phyloP scores from a whole-genome alignment of 2,329 filamentous ascomycete genomes.

The Sarocladiaceae sp. region DNA sequence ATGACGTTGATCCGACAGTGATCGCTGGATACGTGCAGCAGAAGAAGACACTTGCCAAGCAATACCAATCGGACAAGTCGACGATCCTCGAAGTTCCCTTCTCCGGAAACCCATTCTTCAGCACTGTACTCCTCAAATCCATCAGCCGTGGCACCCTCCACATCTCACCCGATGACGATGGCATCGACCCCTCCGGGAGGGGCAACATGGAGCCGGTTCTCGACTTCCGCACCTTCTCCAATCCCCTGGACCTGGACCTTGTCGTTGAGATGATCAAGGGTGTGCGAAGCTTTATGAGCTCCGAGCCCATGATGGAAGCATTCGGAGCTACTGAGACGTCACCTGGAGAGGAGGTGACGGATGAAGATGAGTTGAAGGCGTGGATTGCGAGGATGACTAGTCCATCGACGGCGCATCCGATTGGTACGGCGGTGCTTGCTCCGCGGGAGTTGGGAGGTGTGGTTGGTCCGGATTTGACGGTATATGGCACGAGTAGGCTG shows the following conservation, averaged over 20 bases:
- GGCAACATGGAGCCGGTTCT: constrained; percentile 45
- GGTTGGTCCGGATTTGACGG: constrained; percentile 23
- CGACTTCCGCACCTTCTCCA: constrained; percentile 34
- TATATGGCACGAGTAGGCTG: constrained; percentile 34
- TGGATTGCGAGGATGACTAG: constrained; percentile 11
- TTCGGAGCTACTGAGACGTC: constrained; percentile 30
- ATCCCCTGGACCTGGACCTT: constrained; percentile 48
- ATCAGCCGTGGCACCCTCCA: constrained; percentile 52
- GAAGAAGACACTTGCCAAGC: constrained; percentile 14
- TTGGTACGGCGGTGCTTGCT: constrained; percentile 12
- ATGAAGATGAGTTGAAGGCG: constrained; percentile 19
- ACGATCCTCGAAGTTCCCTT: constrained; percentile 20
- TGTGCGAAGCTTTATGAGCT: constrained; percentile 25
- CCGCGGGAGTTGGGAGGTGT: constrained; percentile 14
- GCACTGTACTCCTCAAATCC: constrained; percentile 26
- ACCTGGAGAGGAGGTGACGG: constrained; percentile 28
- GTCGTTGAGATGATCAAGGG: constrained; percentile 35
- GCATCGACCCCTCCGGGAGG: constrained; percentile 14
- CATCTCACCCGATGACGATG: constrained; percentile 35
- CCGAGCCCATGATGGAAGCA: constrained; percentile 26
- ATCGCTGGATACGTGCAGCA: constrained; percentile 17
- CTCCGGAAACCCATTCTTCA: constrained; percentile 12
- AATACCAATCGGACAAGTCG: constrained; percentile 15
- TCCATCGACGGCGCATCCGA: constrained; percentile 13
- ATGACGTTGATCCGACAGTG: constrained; percentile 13